Evolutionary conservation across 2,329 filamentous ascomycete species (phyloP).

Genomic region (Penicillium sp.): DNA sequence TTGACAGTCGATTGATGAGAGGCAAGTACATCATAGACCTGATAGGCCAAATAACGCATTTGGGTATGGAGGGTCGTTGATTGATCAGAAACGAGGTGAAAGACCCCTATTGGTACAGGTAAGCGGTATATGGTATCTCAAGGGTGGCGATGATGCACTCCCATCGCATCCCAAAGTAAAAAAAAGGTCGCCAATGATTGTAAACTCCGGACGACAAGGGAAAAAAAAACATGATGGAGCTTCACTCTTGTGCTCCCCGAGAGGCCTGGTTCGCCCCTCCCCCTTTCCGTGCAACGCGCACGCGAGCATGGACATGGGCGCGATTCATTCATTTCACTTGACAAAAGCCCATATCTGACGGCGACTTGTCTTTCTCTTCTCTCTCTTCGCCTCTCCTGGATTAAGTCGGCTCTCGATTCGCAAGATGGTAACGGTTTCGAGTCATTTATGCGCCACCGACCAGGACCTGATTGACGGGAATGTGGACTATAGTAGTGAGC

Average conservation of each 20-base stretch:
- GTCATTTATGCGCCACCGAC: constrained; percentile 50
- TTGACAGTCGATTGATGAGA: too few species aligned
- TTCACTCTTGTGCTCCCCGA: background rate
- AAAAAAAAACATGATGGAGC: constrained; percentile 18
- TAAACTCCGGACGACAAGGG: constrained; percentile 15
- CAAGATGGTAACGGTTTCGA: background rate
- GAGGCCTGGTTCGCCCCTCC: background rate
- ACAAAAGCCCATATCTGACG: background rate
- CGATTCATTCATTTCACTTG: background rate
- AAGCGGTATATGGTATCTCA: constrained; percentile 33
- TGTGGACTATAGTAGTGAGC: constrained; percentile 46
- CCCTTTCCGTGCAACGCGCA: constrained; percentile 6
- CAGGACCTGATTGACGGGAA: constrained; percentile 56
- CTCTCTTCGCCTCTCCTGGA: background rate
- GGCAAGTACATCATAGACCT: too few species aligned
- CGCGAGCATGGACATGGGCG: background rate
- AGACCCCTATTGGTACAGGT: constrained; percentile 29
- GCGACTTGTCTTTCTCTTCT: background rate
- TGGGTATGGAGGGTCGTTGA: constrained; percentile 20
- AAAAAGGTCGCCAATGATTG: constrained; percentile 13
- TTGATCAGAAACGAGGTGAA: constrained; percentile 21
- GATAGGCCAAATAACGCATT: background rate
- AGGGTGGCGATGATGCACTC: constrained; percentile 24
- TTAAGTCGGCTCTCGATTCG: background rate
- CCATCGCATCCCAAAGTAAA: constrained; percentile 28